A percentile compares a stretch with the other conserved stretches of the same genome.
These are phyloP conservation scores for Castanospermum australe DNA, from an alignment of 306 rosid species.

Conservation along the genomic window DNA sequence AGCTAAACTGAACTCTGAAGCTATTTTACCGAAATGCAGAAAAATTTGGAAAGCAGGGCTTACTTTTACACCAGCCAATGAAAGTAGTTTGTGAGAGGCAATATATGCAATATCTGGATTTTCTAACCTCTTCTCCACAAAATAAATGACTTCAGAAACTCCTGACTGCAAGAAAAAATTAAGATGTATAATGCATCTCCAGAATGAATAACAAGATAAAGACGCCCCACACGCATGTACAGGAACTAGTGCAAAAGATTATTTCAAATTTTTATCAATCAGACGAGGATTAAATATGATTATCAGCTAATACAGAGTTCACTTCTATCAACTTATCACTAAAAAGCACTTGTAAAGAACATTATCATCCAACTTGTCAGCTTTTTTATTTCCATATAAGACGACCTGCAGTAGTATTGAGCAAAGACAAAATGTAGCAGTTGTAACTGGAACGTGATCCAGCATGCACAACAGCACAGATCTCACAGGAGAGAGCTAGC, in stretches of 20 bases:
- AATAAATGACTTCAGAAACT: constrained; percentile 80
- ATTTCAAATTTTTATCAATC: background rate
- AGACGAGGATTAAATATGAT: background rate
- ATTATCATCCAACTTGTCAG: background rate
- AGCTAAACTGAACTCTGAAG: background rate
- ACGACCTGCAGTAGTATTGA: background rate
- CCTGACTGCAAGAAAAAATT: constrained; percentile 67
- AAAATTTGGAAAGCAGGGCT: constrained; percentile 14
- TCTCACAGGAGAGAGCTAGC: background rate
- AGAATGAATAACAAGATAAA: background rate
- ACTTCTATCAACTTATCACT: background rate
- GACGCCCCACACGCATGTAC: background rate
- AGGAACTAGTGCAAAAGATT: background rate
- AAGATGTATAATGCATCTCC: background rate
- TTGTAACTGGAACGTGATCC: background rate
- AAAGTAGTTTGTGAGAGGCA: constrained; percentile 81
- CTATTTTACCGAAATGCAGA: background rate
- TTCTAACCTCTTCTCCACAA: constrained; percentile 71
- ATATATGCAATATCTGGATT: constrained; percentile 58
- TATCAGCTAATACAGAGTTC: background rate
- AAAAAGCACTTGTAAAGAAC: background rate
- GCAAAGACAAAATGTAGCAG: constrained; percentile 1
- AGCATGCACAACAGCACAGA: background rate
- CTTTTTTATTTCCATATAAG: background rate
- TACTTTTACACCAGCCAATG: constrained; percentile 92